These are phyloP conservation scores for Suhomyces taliae DNA, from an alignment of 1,139 yeast species.

Conservation along the genomic window DNA sequence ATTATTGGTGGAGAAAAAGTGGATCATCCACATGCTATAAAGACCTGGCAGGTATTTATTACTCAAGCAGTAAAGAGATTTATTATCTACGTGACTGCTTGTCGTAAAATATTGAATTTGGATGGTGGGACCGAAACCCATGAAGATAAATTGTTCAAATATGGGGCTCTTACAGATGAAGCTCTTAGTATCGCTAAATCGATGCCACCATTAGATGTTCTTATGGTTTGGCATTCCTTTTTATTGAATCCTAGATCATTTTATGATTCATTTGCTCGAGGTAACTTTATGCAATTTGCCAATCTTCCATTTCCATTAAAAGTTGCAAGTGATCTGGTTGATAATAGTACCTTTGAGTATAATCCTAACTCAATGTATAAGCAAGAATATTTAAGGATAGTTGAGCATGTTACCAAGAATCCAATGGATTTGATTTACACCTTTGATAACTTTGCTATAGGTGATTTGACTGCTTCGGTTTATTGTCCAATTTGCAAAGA, in stretches of 20 bases:
- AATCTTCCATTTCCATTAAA: conserved; percentile 29
- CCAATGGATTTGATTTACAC: conserved; percentile 4
- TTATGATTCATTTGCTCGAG: conserved; percentile 30
- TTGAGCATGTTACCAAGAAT: conserved; percentile 3
- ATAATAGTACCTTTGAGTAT: conserved; percentile 22
- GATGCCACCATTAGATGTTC: conserved; percentile 37
- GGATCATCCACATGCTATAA: conserved; percentile 7
- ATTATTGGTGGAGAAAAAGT: conserved; percentile 9
- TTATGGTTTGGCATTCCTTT: conserved; percentile 44
- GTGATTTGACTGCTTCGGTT: conserved; percentile 9
- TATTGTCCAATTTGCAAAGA: conserved; percentile 23
- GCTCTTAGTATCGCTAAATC: conserved; percentile 4
- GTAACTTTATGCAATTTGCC: conserved; percentile 23
- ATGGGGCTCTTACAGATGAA: conserved; percentile 3
- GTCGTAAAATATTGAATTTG: conserved; percentile 7
- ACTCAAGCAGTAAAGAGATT: conserved; percentile 33
- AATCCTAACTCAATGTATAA: conserved; percentile 11
- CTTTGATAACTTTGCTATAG: conserved; percentile 3
- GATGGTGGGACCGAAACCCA: conserved; percentile 1
- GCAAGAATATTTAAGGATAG: conserved; percentile 7
- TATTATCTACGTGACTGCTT: conserved; percentile 25
- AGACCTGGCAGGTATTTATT: conserved; percentile 32
- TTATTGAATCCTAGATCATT: conserved; percentile 28
- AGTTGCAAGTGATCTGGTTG: conserved; percentile 21
- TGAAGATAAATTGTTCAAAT: conserved; percentile 4